Base-by-base conservation (phyloP, 2,329 filamentous ascomycete genomes). In the Thelonectria blattea region DNA sequence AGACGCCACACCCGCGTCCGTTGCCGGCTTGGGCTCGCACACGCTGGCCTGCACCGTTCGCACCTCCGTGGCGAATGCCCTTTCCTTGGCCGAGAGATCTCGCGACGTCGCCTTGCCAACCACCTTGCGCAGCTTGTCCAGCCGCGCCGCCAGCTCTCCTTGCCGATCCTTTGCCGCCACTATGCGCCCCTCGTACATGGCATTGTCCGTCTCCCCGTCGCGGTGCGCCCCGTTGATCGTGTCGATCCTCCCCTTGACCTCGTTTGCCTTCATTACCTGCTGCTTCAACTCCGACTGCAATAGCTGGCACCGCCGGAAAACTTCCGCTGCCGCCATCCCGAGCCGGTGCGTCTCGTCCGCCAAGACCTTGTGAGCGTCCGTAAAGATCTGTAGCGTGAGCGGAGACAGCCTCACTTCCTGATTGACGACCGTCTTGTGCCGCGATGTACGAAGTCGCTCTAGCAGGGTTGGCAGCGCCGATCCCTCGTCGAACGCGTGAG, bases 361-460 rank as follows among this genome's bases (percentile, higher is more conserved):
- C 6, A 93, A 80, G 5, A 91, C 79, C 70, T 89, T 87, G 73
- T 94, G 91, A 0, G 87, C 87, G 60, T 91, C 87, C 27, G 89
- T 90, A 65, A 94, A 85, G 39, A 92, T 81, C 64, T 88, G 84
- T 17, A 93, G 80, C 2, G 89, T 91, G 20, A 89, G 85, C 12
- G 89, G 86, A 20, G 88, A 91, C 20, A 93, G 82, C 60, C 86
- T 83, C 55, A 93, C 81, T 69, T 91, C 86, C 62, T 91, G 88
- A 58, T 85, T 86, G 50, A 91, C 77, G 24, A 87, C 74, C 5
- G 85, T 81, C 74, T 85, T 85, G 73, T 88, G 83, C 53, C 85
- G 83, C 46, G 85, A 84, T 2, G 86, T 87, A 49, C 84, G 82
- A 39, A 88, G 75, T 46, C 79, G 78, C 52, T 86, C 83, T 12